Percentiles rank a stretch among this genome's conserved stretches.
phyloP scores from a whole-genome alignment of 2,329 filamentous ascomycete species.

The Stagonosporopsis vannaccii region DNA sequence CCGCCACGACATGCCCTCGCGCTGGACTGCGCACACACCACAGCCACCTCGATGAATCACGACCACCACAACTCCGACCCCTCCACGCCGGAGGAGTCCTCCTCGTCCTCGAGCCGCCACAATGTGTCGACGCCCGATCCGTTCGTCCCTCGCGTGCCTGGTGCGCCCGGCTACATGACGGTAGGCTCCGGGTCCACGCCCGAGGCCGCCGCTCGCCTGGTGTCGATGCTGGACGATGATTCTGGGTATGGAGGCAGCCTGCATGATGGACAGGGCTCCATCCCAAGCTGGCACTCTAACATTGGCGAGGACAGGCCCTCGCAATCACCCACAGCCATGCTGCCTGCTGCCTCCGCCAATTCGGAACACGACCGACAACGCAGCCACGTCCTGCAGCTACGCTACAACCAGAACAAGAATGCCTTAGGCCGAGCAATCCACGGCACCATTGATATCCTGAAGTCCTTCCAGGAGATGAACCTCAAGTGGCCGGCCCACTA shows the following conservation, averaged over 20 bases:
- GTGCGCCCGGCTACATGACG: slow-evolving; percentile 78
- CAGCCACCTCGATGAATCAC: slow-evolving; percentile 38
- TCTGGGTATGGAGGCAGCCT: slow-evolving; percentile 91
- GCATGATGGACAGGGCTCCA: slow-evolving; percentile 65
- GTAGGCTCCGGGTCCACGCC: slow-evolving; percentile 84
- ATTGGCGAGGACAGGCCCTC: slow-evolving; percentile 65
- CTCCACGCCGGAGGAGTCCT: slow-evolving; percentile 34
- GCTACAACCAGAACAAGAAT: slow-evolving; percentile 91
- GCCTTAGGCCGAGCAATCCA: slow-evolving; percentile 88
- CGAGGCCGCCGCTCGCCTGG: slow-evolving; percentile 79
- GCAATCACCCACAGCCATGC: slow-evolving; percentile 61
- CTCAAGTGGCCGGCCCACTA: slow-evolving; percentile 93
- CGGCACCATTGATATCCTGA: slow-evolving; percentile 82
- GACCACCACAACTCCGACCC: slow-evolving; percentile 32
- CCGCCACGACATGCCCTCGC: slow-evolving; percentile 42
- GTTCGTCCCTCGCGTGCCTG: slow-evolving; percentile 32
- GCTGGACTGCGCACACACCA: slow-evolving; percentile 23
- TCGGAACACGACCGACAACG: slow-evolving; percentile 71
- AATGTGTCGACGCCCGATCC: slow-evolving; percentile 34
- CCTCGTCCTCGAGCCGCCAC: slow-evolving; percentile 32
- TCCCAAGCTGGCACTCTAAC: slow-evolving; percentile 62
- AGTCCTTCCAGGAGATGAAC: slow-evolving; percentile 87
- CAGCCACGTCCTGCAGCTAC: slow-evolving; percentile 88
- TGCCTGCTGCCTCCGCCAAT: slow-evolving; percentile 56
- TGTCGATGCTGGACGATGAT: slow-evolving; percentile 82